These are phyloP conservation scores for Stipa capillata DNA, from an alignment of 176 grass and related monocot genomes.

Conservation along the genomic window DNA sequence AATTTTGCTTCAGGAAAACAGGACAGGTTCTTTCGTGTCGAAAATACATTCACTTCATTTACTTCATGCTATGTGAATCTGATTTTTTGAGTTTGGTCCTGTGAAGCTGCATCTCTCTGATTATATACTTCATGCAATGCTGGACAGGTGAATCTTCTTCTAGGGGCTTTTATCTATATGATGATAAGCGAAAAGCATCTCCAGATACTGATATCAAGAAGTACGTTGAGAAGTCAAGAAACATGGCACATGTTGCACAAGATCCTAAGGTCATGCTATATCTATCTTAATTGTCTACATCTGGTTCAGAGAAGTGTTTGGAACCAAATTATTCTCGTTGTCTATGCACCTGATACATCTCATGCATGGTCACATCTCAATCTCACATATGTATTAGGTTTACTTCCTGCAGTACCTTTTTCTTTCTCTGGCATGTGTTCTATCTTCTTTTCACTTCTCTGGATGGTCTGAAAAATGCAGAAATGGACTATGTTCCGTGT, in stretches of 20 bases:
- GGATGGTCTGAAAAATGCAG: background rate
- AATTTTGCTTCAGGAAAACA: constrained; percentile 68
- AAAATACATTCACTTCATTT: background rate
- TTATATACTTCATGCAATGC: constrained; percentile 15
- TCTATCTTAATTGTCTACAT: too few relatives aligned
- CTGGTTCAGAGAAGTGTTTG: too few relatives aligned
- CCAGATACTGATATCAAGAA: constrained; percentile 59
- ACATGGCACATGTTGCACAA: constrained; percentile 37
- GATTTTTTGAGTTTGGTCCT: too few relatives aligned
- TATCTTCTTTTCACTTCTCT: constrained; percentile 4
- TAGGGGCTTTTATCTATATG: constrained; percentile 77
- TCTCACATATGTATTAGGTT: background rate
- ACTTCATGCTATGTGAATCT: too few relatives aligned
- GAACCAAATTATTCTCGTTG: background rate
- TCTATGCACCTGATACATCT: background rate
- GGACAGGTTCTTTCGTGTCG: constrained; percentile 43
- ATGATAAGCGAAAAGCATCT: constrained; percentile 46
- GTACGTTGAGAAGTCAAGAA: constrained; percentile 77
- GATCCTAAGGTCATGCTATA: constrained; percentile 58
- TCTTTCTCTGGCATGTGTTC: background rate
- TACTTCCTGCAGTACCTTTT: background rate
- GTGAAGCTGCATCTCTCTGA: background rate
- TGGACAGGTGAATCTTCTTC: constrained; percentile 56
- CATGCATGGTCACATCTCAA: background rate
- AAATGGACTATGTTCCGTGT: background rate